Percentiles rank a stretch among this genome's conserved stretches.
Conservation (phyloP, 225 moss, liverwort and hornwort genomes). For the Physcomitrellopsis africana region DNA sequence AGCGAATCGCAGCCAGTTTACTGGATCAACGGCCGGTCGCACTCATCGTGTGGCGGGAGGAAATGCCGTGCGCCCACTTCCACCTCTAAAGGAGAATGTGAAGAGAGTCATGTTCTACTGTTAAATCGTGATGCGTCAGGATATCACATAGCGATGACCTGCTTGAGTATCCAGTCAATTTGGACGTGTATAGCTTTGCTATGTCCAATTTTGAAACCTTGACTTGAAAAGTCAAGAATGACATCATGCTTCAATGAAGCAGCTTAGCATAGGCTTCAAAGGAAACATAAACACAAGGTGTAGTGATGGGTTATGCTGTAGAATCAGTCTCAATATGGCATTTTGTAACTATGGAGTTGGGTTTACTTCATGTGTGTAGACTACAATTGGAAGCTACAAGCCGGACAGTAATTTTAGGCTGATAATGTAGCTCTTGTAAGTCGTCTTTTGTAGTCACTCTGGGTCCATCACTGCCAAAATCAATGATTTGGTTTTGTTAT, state of each 20-base stretch:
- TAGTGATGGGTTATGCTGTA: slow-evolving; percentile 3
- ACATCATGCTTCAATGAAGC: slow-evolving; percentile 27
- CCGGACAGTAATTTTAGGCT: slow-evolving; percentile 1
- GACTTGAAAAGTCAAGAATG: slow-evolving; percentile 2
- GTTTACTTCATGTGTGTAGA: slow-evolving; percentile 21
- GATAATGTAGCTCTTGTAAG: slow-evolving; percentile 19
- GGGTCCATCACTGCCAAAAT: background rate
- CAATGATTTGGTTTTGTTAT: background rate
- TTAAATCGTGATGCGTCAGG: slow-evolving; percentile 23
- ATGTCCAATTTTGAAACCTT: slow-evolving; percentile 31
- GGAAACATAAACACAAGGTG: background rate
- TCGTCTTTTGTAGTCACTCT: slow-evolving; percentile 23
- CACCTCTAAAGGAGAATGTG: slow-evolving; percentile 90
- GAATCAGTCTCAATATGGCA: slow-evolving; percentile 15
- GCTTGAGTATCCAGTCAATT: background rate
- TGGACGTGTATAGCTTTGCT: slow-evolving; percentile 28
- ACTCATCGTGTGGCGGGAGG: slow-evolving; percentile 72
- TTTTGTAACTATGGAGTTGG: slow-evolving; percentile 23
- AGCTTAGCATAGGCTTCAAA: slow-evolving; percentile 25
- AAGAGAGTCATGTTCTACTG: slow-evolving; percentile 98
- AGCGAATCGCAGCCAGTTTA: slow-evolving; percentile 60
- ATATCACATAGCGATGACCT: no score
- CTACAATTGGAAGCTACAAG: slow-evolving; percentile 17
- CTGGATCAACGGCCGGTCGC: slow-evolving; percentile 70
- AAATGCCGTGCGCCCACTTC: slow-evolving; percentile 73